Base-by-base conservation (phyloP, 1,139 yeast species). In the Meyerozyma smithsonii region DNA sequence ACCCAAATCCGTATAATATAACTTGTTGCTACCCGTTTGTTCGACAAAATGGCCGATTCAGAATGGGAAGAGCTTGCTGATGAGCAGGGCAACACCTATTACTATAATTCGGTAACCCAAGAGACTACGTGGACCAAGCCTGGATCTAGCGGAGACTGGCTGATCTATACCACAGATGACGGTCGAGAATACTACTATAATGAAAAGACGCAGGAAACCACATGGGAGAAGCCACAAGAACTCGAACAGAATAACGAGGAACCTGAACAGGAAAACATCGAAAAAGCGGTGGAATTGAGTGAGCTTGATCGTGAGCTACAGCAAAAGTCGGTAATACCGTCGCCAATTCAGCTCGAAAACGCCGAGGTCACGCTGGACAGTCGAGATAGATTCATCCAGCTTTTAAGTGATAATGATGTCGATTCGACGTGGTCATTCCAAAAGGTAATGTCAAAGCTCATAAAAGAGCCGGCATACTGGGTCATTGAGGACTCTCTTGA, bases 101-200 rank as follows among this genome's bases (percentile, higher is more conserved):
- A 84, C 59, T 86, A 79, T 58, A 80, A 89, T 49, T 45, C 75
- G 1, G 69, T 56, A 28, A 84, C 94, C 0, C 75, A 79, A 39
- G 81, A 80, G 50, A 81, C 96, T 0, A 77, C 82, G 36, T 89
- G 97, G 96, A 86, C 84, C 7, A 77, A 81, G 46, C 97, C 97
- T 0, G 77, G 66, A 21, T 81, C 65, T 38, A 54, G 73, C 26
- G 72, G 71, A 40, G 32, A 36, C 10, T 90, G 96, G 96, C 71
- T 70, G 38, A 77, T 72, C 45, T 81, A 71, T 39, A 61, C 66
- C 1, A 79, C 92, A 0, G 87, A 84, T 26, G 92, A 82, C 15
- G 94, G 92, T 1, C 66, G 66, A 42, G 66, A 66, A 25, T 90
- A 89, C 59, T 90, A 87, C 65, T 84, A 83, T 59, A 84, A 86